Percentiles rank a stretch among this genome's conserved stretches.
Evolutionary conservation across 2,329 filamentous ascomycete genomes (phyloP).

Genomic region (Sporothrix inflata): DNA sequence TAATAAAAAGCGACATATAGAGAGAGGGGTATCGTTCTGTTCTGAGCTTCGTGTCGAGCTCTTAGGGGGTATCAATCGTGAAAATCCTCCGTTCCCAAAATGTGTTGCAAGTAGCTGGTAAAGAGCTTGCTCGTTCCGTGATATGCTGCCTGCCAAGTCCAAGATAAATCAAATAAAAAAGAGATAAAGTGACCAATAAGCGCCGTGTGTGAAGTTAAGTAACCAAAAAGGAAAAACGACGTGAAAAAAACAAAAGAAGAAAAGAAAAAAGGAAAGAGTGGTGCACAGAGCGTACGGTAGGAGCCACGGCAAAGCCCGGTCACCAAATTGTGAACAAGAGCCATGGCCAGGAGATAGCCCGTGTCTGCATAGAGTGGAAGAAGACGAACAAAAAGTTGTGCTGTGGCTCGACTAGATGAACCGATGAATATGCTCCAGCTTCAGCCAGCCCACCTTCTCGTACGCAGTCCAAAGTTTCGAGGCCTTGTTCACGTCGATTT

Average conservation of each 20-base stretch:
- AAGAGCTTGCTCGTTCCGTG: slow-evolving; percentile 24
- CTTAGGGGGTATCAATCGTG: slow-evolving; percentile 33
- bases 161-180: background rate
- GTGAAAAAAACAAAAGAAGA: background rate
- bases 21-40: slow-evolving; percentile 35
- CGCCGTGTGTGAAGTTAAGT: background rate
- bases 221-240: slow-evolving; percentile 16
- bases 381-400: background rate
- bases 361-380: background rate
- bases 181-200: background rate
- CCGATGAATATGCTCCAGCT: slow-evolving; percentile 50
- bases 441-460: slow-evolving; percentile 83
- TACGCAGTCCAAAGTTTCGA: slow-evolving; percentile 91
- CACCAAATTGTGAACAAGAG: background rate
- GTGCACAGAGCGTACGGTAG: too few relatives aligned
- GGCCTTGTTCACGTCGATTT: slow-evolving; percentile 97
- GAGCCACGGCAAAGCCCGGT: too few relatives aligned
- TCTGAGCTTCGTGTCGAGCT: slow-evolving; percentile 28
- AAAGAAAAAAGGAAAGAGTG: background rate
- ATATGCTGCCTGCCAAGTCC: slow-evolving; percentile 26
- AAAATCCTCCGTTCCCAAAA: slow-evolving; percentile 31
- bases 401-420: slow-evolving; percentile 20
- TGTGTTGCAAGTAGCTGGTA: slow-evolving; percentile 23
- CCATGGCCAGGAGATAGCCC: background rate
- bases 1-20: slow-evolving; percentile 20